Evolutionary conservation across 768 basidiomycete genomes (phyloP).

Genomic region (Leccinum broughii): DNA sequence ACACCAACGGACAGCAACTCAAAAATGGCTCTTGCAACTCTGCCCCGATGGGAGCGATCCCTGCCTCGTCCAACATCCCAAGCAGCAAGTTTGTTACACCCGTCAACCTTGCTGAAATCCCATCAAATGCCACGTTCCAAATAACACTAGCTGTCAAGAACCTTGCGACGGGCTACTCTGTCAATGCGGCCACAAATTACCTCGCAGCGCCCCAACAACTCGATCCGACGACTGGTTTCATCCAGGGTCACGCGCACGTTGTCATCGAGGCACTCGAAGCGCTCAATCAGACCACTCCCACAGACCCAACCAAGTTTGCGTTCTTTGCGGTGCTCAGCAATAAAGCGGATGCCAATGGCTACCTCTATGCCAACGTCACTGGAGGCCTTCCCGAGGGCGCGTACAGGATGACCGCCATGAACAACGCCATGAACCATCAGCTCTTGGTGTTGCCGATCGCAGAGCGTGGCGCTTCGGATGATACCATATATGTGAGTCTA

Average conservation of each 20-base stretch:
- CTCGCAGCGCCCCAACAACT: constrained; percentile 56
- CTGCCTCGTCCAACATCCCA: constrained; percentile 50
- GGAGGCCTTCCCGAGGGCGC: constrained; percentile 55
- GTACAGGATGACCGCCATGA: constrained; percentile 48
- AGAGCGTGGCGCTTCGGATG: constrained; percentile 43
- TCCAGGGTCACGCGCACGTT: constrained; percentile 65
- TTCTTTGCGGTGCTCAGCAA: constrained; percentile 60
- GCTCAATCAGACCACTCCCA: constrained; percentile 48
- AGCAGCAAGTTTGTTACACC: constrained; percentile 54
- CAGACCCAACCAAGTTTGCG: constrained; percentile 51
- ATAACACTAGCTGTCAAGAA: constrained; percentile 48
- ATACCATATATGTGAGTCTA: constrained; percentile 39
- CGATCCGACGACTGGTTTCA: constrained; percentile 43
- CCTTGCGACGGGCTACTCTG: constrained; percentile 56
- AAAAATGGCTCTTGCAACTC: constrained; percentile 58
- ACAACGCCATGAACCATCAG: constrained; percentile 50
- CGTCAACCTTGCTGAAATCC: constrained; percentile 41
- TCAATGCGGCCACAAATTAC: constrained; percentile 54
- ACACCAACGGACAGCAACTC: constrained; percentile 63
- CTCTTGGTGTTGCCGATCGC: constrained; percentile 37
- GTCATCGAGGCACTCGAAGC: constrained; percentile 54
- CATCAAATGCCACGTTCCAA: constrained; percentile 51
- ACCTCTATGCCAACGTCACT: constrained; percentile 47
- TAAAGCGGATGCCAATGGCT: constrained; percentile 42
- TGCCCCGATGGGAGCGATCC: constrained; percentile 60